Conservation (phyloP, 140 eudicot genomes). For the Erigeron philadelphicus region DNA sequence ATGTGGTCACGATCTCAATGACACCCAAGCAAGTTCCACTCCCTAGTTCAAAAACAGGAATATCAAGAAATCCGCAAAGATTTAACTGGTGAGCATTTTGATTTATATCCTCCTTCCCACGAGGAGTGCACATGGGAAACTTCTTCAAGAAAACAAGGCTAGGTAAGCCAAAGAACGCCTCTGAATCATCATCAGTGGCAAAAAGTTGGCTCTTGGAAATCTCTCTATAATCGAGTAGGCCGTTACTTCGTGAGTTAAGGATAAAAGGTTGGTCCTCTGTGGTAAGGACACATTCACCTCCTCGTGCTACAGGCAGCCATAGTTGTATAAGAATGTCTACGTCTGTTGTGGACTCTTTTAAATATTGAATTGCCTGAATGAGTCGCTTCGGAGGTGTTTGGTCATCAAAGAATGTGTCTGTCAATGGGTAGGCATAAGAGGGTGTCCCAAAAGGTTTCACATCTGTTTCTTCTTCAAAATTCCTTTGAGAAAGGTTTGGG, state of each 20-base stretch:
- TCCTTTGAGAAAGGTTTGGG: constrained; percentile 25
- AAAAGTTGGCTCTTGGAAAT: constrained; percentile 5
- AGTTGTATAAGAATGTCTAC: not conserved
- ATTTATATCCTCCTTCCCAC: not conserved
- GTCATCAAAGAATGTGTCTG: constrained; percentile 27
- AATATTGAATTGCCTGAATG: constrained; percentile 5
- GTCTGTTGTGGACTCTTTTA: not conserved
- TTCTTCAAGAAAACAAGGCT: constrained; percentile 5
- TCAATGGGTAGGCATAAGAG: constrained; percentile 19
- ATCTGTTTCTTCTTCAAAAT: constrained; percentile 30
- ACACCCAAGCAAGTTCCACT: constrained; percentile 8
- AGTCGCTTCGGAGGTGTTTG: constrained; percentile 3
- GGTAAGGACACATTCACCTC: not conserved
- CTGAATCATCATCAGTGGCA: constrained; percentile 5
- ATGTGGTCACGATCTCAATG: constrained; percentile 4
- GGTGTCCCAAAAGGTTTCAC: constrained; percentile 28
- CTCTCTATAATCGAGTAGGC: not conserved
- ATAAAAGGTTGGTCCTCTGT: constrained; percentile 3
- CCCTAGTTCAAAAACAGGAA: not conserved
- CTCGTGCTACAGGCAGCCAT: not conserved
- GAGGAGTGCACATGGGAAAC: constrained; percentile 5
- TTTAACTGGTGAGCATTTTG: not conserved
- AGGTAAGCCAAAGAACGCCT: not conserved
- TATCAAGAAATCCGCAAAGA: constrained; percentile 1
- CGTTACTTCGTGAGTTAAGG: not conserved